Conservation (phyloP, 352 stramenopile species). For the Globisporangium cederbergense region DNA sequence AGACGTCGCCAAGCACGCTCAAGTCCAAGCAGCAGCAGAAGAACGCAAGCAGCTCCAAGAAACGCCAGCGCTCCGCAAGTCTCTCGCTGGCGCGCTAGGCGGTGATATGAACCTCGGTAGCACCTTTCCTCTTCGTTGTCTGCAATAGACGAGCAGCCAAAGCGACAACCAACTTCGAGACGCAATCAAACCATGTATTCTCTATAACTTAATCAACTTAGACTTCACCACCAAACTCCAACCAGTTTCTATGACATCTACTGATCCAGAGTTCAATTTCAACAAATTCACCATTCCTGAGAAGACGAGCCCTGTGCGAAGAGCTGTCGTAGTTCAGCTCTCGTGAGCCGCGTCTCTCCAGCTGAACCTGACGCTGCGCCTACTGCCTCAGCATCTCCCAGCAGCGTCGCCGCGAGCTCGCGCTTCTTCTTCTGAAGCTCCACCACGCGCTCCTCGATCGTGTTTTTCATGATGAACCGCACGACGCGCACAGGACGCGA, state of each 20-base stretch:
- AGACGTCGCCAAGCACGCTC: neutral
- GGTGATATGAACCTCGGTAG: too few relatives aligned
- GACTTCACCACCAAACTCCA: neutral
- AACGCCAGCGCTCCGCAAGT: constrained; percentile 13
- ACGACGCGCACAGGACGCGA: constrained; percentile 67
- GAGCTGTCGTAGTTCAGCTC: constrained; percentile 43
- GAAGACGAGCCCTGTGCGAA: constrained; percentile 28
- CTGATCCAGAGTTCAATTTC: neutral
- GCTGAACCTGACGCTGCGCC: constrained; percentile 11
- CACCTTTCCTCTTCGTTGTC: neutral
- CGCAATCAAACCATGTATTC: neutral
- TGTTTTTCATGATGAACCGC: constrained; percentile 83
- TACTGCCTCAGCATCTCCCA: constrained; percentile 42
- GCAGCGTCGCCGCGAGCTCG: constrained; percentile 65
- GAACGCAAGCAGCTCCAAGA: constrained; percentile 4
- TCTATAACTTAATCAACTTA: constrained; percentile 5
- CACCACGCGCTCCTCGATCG: constrained; percentile 89
- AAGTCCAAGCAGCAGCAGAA: neutral
- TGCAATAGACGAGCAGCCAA: neutral
- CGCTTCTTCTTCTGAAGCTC: constrained; percentile 87
- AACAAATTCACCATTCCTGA: constrained; percentile 5
- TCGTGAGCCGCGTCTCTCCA: constrained; percentile 32
- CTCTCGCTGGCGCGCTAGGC: constrained; percentile 10
- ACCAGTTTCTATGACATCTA: neutral
- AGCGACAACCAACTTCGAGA: neutral